These are phyloP conservation scores for Eremothecium cymbalariae DNA, from an alignment of 1,139 yeast genomes.

Conservation along the genomic window DNA sequence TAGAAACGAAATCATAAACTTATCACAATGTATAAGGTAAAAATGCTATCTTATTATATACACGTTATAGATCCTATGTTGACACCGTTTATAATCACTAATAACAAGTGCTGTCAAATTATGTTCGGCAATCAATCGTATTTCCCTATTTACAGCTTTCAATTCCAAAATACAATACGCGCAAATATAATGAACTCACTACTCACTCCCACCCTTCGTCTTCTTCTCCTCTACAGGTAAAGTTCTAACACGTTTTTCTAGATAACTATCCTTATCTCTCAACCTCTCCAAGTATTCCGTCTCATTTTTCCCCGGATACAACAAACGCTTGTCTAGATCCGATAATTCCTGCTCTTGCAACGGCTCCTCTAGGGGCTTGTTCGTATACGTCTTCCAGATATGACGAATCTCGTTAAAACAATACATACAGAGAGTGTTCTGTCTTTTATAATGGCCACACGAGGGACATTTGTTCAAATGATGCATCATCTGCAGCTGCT, in stretches of 20 bases:
- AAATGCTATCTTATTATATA: no score
- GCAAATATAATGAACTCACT: no score
- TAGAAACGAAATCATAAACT: no score
- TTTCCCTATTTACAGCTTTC: no score
- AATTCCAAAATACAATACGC: no score
- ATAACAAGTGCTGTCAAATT: no score
- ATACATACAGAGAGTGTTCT: slow-evolving; percentile 87
- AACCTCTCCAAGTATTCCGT: slow-evolving; percentile 42
- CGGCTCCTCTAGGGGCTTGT: slow-evolving; percentile 21
- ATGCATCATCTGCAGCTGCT: slow-evolving; percentile 66
- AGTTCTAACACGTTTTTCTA: slow-evolving; percentile 52
- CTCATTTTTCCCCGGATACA: slow-evolving; percentile 70
- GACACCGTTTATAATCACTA: no score
- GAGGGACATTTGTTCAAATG: slow-evolving; percentile 88
- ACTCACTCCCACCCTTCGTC: no score
- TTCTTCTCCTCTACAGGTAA: slow-evolving; percentile 40
- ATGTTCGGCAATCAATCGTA: no score
- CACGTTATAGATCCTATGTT: no score
- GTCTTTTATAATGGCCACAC: slow-evolving; percentile 86
- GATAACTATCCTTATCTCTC: slow-evolving; percentile 54
- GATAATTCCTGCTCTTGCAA: slow-evolving; percentile 45
- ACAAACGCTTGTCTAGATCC: slow-evolving; percentile 52
- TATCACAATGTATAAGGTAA: no score
- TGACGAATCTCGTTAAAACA: slow-evolving; percentile 76
- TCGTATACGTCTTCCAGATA: slow-evolving; percentile 47